Percentiles rank a stretch among this genome's conserved stretches.
Evolutionary conservation across 352 stramenopile species (phyloP).

Genomic region (Phytophthora multivora): DNA sequence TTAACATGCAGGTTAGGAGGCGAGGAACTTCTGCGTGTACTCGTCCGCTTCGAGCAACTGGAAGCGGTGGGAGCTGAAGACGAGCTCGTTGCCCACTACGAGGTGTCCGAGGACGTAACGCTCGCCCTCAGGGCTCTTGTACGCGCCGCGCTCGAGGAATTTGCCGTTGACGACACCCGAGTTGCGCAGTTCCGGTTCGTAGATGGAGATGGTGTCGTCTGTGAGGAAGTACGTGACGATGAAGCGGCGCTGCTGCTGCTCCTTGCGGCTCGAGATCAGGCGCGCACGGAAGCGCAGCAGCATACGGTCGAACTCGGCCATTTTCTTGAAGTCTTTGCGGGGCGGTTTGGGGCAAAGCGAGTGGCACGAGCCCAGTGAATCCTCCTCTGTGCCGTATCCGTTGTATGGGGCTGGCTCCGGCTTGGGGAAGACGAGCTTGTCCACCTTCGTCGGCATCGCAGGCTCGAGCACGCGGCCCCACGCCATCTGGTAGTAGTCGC

Average conservation of each 20-base stretch:
- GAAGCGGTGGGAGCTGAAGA: conserved; percentile 76
- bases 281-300: conserved; percentile 70
- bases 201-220: conserved; percentile 79
- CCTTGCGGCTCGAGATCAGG: conserved; percentile 77
- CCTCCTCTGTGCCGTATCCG: conserved; percentile 78
- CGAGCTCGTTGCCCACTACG: conserved; percentile 55
- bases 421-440: conserved; percentile 57
- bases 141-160: conserved; percentile 80
- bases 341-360: conserved; percentile 71
- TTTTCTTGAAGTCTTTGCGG: conserved; percentile 84
- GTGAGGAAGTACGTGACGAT: conserved; percentile 85
- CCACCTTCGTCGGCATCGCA: conserved; percentile 49
- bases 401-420: conserved; percentile 69
- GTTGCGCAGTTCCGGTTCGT: conserved; percentile 80
- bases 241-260: conserved; percentile 79
- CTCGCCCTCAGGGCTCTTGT: conserved; percentile 66
- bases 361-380: conserved; percentile 72
- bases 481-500: conserved; percentile 73
- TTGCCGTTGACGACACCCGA: conserved; percentile 83
- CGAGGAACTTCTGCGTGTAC: conserved; percentile 85
- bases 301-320: conserved; percentile 79
- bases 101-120: conserved; percentile 69
- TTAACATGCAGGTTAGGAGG: conserved; percentile 32
- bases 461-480: conserved; percentile 55
- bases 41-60: conserved; percentile 80